These are phyloP conservation scores for Penicillium sp. DNA, from an alignment of 2,329 filamentous ascomycete species.

Conservation along the genomic window DNA sequence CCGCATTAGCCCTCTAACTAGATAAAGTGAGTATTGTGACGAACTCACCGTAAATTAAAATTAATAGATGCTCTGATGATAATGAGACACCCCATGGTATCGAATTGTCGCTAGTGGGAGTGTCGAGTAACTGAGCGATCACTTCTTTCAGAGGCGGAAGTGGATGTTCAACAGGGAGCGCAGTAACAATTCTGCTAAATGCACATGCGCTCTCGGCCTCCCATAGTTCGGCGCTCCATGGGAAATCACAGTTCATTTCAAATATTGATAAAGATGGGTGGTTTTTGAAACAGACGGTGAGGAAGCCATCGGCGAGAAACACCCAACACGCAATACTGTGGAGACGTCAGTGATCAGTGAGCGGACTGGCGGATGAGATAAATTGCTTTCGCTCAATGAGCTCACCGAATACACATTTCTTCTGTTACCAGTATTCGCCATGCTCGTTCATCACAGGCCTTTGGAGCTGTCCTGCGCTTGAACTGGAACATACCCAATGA, in stretches of 20 bases:
- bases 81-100: constrained; percentile 31
- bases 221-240: constrained; percentile 35
- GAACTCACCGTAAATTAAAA: constrained; percentile 35
- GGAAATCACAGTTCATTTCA: constrained; percentile 37
- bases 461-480: constrained; percentile 23
- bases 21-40: not conserved
- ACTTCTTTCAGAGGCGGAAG: constrained; percentile 32
- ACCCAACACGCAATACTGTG: constrained; percentile 34
- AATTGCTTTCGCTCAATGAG: not conserved
- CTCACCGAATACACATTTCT: constrained; percentile 33
- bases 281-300: constrained; percentile 39
- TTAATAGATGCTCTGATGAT: constrained; percentile 35
- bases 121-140: constrained; percentile 29
- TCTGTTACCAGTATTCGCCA: constrained; percentile 31
- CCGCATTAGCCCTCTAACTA: not conserved
- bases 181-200: constrained; percentile 25
- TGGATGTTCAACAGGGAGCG: constrained; percentile 10
- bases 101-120: constrained; percentile 8
- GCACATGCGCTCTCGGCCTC: constrained; percentile 33
- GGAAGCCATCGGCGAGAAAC: constrained; percentile 38
- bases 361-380: no score
- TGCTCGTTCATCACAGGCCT: constrained; percentile 20
- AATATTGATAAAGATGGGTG: constrained; percentile 35
- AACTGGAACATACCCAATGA: constrained; percentile 33
- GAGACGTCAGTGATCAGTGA: no score